Evolutionary conservation across 257 asterid species (phyloP).

Genomic region (Solanum stenotomum): DNA sequence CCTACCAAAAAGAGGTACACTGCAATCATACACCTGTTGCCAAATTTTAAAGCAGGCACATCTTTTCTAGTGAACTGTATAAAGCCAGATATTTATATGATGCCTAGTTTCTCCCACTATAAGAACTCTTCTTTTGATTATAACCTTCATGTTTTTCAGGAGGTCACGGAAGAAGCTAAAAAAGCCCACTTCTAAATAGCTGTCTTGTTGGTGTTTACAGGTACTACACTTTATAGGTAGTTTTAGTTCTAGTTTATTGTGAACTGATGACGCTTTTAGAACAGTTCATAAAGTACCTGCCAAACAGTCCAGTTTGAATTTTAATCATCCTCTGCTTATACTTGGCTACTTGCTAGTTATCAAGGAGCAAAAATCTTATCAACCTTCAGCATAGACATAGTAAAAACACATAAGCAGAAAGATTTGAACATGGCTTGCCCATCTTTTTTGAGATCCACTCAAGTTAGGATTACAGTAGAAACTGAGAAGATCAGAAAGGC

Average conservation of each 20-base stretch:
- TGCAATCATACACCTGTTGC: not conserved
- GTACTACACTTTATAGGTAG: not conserved
- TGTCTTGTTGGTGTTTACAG: not conserved
- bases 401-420: not conserved
- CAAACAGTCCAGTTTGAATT: not conserved
- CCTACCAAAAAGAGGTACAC: slow-evolving; percentile 51
- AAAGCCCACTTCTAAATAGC: slow-evolving; percentile 17
- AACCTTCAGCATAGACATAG: not conserved
- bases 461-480: not conserved
- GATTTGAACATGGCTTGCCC: not conserved
- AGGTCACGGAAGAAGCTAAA: slow-evolving; percentile 36
- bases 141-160: slow-evolving; percentile 24
- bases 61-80: not conserved
- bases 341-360: not conserved
- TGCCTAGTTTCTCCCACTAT: not conserved
- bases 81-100: not conserved
- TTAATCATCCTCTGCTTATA: not conserved
- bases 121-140: not conserved
- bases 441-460: not conserved
- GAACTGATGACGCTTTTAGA: not conserved
- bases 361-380: not conserved
- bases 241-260: not conserved
- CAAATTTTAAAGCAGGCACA: not conserved
- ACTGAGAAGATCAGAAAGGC: not conserved
- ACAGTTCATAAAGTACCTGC: not conserved